Percentiles rank a stretch among this genome's conserved stretches.
Evolutionary conservation across 176 grass and related monocot species (phyloP).

Genomic region (barley (Hordeum vulgare)): MorexV3_pseudomolecules_assembly NC_058519.1:621601553-621602052

Average conservation of each 20-base stretch:
- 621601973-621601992: slow-evolving; percentile 27
- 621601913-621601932: slow-evolving; percentile 77
- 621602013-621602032: slow-evolving; percentile 19
- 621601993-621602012: slow-evolving; percentile 1
- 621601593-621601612: slow-evolving; percentile 9
- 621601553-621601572: slow-evolving; percentile 25
- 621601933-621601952: slow-evolving; percentile 92
- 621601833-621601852: slow-evolving; percentile 21
- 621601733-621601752: slow-evolving; percentile 63
- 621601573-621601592: slow-evolving; percentile 5
- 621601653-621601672: slow-evolving; percentile 15
- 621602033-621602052: neutral
- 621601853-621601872: slow-evolving; percentile 14
- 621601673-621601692: slow-evolving; percentile 41
- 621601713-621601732: slow-evolving; percentile 28
- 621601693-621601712: slow-evolving; percentile 43
- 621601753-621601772: slow-evolving; percentile 74
- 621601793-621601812: slow-evolving; percentile 78
- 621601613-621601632: neutral
- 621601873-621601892: slow-evolving; percentile 20
- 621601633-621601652: neutral
- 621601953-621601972: slow-evolving; percentile 94
- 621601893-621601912: slow-evolving; percentile 99
- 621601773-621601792: slow-evolving; percentile 86
- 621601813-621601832: neutral